A percentile compares a stretch with the other conserved stretches of the same genome.
phyloP scores from a whole-genome alignment of 2,329 filamentous ascomycete species.

The Neodidymelliopsis sp. region DNA sequence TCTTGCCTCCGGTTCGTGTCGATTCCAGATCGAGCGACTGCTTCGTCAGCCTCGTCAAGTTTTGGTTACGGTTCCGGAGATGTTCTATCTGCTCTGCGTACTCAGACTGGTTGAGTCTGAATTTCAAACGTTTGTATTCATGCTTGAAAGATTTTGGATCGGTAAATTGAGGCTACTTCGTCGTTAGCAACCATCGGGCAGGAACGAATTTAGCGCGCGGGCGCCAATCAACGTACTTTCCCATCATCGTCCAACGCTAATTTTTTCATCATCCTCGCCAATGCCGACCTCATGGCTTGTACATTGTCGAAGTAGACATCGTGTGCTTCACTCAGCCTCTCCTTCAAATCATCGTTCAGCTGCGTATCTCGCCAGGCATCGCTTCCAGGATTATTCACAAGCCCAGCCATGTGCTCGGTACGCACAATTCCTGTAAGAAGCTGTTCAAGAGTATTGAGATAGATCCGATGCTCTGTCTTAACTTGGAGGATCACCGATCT shows the following conservation, averaged over 20 bases:
- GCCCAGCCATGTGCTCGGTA: conserved; percentile 25
- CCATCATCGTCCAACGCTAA: conserved; percentile 26
- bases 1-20: conserved; percentile 10
- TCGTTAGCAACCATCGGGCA: too few relatives aligned
- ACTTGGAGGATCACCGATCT: conserved; percentile 27
- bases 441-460: conserved; percentile 36
- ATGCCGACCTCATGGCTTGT: conserved; percentile 20
- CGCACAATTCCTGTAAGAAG: conserved; percentile 30
- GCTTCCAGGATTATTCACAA: conserved; percentile 23
- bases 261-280: conserved; percentile 28
- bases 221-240: conserved; percentile 26
- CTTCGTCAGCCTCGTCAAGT: conserved; percentile 30
- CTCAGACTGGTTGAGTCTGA: conserved; percentile 33
- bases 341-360: conserved; percentile 17
- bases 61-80: conserved; percentile 31
- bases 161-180: conserved; percentile 24
- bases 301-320: too few relatives aligned
- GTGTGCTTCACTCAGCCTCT: conserved; percentile 14
- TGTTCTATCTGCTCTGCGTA: conserved; percentile 31
- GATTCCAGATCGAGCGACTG: conserved; percentile 31
- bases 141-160: conserved; percentile 34
- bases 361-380: conserved; percentile 22
- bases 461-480: conserved; percentile 34
- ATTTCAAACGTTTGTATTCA: conserved; percentile 36
- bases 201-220: neutral